Evolutionary conservation across 2,329 filamentous ascomycete species (phyloP).

Genomic region (Trichoderma sp.): DNA sequence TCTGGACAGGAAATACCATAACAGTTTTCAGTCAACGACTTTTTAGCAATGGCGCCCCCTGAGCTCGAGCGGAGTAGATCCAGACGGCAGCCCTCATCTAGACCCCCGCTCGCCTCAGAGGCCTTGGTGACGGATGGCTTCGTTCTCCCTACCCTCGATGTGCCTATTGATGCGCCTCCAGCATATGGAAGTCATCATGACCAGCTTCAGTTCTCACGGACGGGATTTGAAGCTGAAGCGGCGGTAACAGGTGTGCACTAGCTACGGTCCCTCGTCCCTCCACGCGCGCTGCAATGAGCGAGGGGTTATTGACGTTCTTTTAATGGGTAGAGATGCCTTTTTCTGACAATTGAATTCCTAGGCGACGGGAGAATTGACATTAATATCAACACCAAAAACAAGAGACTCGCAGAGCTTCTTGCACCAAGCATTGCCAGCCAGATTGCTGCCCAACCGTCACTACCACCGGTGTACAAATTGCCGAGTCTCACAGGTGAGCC

Average conservation of each 20-base stretch:
- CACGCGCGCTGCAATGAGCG: background rate
- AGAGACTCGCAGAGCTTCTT: constrained; percentile 63
- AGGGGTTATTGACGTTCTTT: background rate
- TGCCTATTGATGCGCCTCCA: constrained; percentile 46
- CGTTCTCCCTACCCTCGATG: constrained; percentile 40
- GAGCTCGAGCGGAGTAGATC: constrained; percentile 29
- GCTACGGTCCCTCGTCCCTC: background rate
- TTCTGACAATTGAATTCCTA: constrained; percentile 28
- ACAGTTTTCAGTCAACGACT: background rate
- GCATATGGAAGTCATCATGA: constrained; percentile 58
- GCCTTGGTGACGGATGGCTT: constrained; percentile 40
- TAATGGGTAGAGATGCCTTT: background rate
- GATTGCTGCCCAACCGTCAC: constrained; percentile 49
- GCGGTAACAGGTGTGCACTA: constrained; percentile 48
- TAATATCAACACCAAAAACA: constrained; percentile 69
- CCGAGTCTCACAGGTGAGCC: constrained; percentile 66
- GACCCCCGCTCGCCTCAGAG: constrained; percentile 21
- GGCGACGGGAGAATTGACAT: constrained; percentile 78
- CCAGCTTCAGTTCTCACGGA: constrained; percentile 57
- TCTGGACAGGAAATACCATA: background rate
- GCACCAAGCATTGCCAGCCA: constrained; percentile 60
- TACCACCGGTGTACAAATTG: constrained; percentile 68
- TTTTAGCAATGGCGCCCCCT: constrained; percentile 27
- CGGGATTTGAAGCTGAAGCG: constrained; percentile 61
- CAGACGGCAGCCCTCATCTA: constrained; percentile 4